A percentile compares a stretch with the other conserved stretches of the same genome.
phyloP scores from a whole-genome alignment of 148 eudicot species.

The Vaccinium darrowii region DNA sequence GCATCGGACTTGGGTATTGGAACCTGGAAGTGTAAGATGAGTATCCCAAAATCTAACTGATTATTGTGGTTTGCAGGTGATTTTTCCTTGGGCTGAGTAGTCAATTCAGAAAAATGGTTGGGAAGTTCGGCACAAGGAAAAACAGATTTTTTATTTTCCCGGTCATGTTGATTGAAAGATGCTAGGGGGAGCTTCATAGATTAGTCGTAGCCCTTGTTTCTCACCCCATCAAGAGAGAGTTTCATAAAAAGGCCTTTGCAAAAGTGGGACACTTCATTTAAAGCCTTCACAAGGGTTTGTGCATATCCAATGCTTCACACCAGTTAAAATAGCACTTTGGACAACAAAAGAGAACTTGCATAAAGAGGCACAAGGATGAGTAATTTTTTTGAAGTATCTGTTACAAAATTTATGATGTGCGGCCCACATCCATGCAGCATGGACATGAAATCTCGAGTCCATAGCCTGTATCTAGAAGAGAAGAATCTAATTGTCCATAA shows the following conservation, averaged over 20 bases:
- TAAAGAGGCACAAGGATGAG: not conserved
- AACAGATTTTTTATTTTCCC: not conserved
- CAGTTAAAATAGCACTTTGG: not conserved
- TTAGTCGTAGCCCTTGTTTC: not conserved
- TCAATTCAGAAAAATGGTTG: slow-evolving; percentile 1
- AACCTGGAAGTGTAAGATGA: not conserved
- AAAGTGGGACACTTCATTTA: not conserved
- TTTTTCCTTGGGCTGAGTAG: not conserved
- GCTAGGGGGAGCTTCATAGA: not conserved
- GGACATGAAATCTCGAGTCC: not conserved
- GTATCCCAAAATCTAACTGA: not conserved
- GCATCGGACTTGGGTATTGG: not conserved
- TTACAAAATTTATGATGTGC: not conserved
- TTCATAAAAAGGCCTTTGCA: not conserved
- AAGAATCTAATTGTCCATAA: not conserved
- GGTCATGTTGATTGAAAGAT: not conserved
- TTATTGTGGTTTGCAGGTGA: not conserved
- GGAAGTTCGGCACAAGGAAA: not conserved
- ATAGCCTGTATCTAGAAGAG: not conserved
- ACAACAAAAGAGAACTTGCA: not conserved
- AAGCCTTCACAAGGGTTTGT: not conserved
- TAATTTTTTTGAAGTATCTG: not conserved
- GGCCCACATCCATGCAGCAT: not conserved
- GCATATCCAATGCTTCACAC: not conserved
- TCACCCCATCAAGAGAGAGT: not conserved